These are phyloP conservation scores for Calonectria crousiana DNA, from an alignment of 2,329 filamentous ascomycete species.

Conservation along the genomic window DNA sequence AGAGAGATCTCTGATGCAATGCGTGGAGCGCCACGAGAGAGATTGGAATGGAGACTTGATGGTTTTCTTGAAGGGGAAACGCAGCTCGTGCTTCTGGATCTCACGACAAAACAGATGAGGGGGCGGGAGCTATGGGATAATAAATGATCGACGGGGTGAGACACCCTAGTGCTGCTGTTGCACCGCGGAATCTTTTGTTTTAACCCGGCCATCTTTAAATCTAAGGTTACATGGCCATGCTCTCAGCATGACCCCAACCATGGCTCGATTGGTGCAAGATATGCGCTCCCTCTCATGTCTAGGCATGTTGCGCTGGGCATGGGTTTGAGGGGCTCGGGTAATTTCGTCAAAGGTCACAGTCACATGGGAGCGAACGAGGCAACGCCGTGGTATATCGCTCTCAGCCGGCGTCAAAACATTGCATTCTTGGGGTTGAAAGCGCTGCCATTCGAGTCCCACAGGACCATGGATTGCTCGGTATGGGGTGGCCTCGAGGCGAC, in stretches of 20 bases:
- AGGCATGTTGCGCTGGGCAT: neutral
- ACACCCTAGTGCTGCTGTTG: neutral
- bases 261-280: conserved; percentile 40
- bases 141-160: conserved; percentile 36
- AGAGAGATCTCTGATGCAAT: neutral
- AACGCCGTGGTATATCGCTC: conserved; percentile 14
- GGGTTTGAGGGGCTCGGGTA: conserved; percentile 19
- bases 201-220: conserved; percentile 7
- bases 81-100: neutral
- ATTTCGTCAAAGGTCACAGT: conserved; percentile 22
- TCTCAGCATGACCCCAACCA: conserved; percentile 32
- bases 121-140: conserved; percentile 37
- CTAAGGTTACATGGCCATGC: conserved; percentile 37
- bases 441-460: conserved; percentile 5
- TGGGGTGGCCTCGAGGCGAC: neutral
- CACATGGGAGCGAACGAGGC: conserved; percentile 28
- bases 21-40: neutral
- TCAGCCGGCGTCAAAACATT: neutral
- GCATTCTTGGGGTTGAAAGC: neutral
- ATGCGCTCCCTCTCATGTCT: conserved; percentile 30
- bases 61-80: neutral
- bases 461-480: neutral
- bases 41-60: neutral
- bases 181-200: neutral
- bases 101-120: neutral